Base-by-base conservation (phyloP, 495 filamentous ascomycete species). In the Saxophila tyrrhenica region DNA sequence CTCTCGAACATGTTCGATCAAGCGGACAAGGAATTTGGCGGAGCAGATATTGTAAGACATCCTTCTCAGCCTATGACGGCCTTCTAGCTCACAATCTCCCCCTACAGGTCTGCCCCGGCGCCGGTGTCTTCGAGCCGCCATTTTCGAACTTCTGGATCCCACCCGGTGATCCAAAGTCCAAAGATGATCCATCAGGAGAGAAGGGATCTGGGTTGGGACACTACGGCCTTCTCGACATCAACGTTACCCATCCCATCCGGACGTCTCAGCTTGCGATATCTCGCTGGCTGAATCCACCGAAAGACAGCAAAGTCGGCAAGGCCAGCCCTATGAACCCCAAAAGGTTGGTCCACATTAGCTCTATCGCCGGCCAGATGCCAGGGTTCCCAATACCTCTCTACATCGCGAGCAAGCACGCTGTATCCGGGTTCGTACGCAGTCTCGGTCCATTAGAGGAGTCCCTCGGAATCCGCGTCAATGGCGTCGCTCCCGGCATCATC, bases 191-290 rank as follows among this genome's bases (percentile, higher is more conserved):
- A 7, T 49, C 60, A 21, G 52, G 58, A 35, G 41, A 44, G 5
- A 50, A 43, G 8, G 45, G 50, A 17, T n/a, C 39, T 5, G 55
- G 65, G 22, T 61, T 70, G 0, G 71, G 73, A 50, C 68, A 72
- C 50, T 86, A 85, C 61, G 74, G 75, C 19, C 56, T 69, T 52
- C 35, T 86, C 32, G 81, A 85, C 62, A 81, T 86, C 69, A 84
- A 84, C 64, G 47, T 85, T 56, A 83, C 78, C 5, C 83, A 85
- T 64, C 83, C 83, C 0, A 84, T 86, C 64, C 80, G 81, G 50
- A 70, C 73, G 7, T 82, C 80, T 13, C 83, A 85, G 60, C 68
- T 85, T 11, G 83, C 80, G 15, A 77, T 86, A 46, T 70, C 75
- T 10, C 69, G 79, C 57, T 84, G 81, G 69, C 64, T 76, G 21